Base-by-base conservation (phyloP, 306 rosid genomes). In the Luffa aegyptiaca region DNA sequence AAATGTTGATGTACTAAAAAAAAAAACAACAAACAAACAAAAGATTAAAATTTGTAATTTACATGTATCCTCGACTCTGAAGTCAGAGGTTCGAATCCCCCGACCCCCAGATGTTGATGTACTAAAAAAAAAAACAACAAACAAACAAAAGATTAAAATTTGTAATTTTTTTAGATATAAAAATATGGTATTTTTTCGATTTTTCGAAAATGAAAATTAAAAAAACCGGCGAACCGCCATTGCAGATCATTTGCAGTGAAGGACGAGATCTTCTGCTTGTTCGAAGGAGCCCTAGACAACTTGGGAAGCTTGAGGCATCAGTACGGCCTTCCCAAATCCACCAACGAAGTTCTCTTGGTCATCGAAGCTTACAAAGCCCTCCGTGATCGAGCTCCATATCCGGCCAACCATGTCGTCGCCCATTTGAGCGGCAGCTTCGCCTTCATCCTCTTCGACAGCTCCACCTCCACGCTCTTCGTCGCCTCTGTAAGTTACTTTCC, bases 311-410 rank as follows among this genome's bases (percentile, higher is more conserved):
- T 95, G 84, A 92, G 86, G 79, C 93, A 88, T 81, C 97, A 95
- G 2, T 95, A 95, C 79, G 98, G 98, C 41, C 88, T 95, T 0
- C 90, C 89, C 71, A 95, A 95, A 75, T 85, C 93, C 16, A 95
- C 90, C 0, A 90, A 91, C 75, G 98, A 95, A 84, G 98, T 88
- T 17, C 17, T 92, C 80, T 80, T 95, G 83, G 87, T 95, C 8
- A 95, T 92, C 44, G 98, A 92, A 76, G 98, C 98, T 37, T 95
- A 95, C 92, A 95, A 95, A 89, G 93, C 98, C 2, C 88, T 94
- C 31, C 97, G 98, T 6, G 98, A 92, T 64, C 76, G 98, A 11
- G 98, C 98, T 13, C 98, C 98, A 1, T 94, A 92, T 82, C 98
- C 98, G 79, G 77, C 92, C 41, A 89, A 82, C 81, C 98, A 90